Evolutionary conservation across 495 filamentous ascomycete species (phyloP).

Genomic region (Hypomontagnella monticulosa): DNA sequence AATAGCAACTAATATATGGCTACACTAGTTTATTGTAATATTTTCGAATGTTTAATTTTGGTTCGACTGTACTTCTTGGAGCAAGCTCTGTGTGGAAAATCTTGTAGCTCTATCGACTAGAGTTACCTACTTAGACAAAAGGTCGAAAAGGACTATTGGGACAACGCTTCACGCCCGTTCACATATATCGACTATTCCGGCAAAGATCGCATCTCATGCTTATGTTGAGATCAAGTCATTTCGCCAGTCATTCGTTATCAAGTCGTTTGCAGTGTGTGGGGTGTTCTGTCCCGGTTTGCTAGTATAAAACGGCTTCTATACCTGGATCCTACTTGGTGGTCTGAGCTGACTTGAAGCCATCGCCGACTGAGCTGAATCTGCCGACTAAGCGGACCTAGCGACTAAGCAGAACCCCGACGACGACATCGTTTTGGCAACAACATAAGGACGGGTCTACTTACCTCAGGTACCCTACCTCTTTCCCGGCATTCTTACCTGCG

Average conservation of each 20-base stretch:
- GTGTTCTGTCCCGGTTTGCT: slow-evolving; percentile 6
- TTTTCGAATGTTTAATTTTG: slow-evolving; percentile 51
- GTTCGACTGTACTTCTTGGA: slow-evolving; percentile 33
- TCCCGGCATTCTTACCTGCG: neutral
- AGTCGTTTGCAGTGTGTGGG: slow-evolving; percentile 25
- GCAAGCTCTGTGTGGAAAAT: slow-evolving; percentile 16
- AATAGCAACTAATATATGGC: slow-evolving; percentile 46
- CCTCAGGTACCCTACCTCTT: no score
- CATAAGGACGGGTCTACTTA: no score
- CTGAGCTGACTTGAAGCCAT: neutral
- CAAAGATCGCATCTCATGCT: slow-evolving; percentile 31
- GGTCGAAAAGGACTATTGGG: slow-evolving; percentile 9
- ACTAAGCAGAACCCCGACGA: neutral
- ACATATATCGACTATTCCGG: slow-evolving; percentile 29
- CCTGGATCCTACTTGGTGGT: neutral
- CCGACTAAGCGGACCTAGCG: neutral
- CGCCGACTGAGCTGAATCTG: neutral
- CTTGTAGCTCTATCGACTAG: slow-evolving; percentile 28
- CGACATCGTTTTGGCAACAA: no score
- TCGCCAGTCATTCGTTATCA: slow-evolving; percentile 47
- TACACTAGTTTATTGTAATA: slow-evolving; percentile 46
- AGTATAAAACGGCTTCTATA: slow-evolving; percentile 2
- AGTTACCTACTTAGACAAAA: slow-evolving; percentile 29
- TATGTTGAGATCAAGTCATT: slow-evolving; percentile 34
- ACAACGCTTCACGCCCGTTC: slow-evolving; percentile 18